These are phyloP conservation scores for Mortierella sp. DNA, from an alignment of 371 early-diverging fungal genomes.

Conservation along the genomic window DNA sequence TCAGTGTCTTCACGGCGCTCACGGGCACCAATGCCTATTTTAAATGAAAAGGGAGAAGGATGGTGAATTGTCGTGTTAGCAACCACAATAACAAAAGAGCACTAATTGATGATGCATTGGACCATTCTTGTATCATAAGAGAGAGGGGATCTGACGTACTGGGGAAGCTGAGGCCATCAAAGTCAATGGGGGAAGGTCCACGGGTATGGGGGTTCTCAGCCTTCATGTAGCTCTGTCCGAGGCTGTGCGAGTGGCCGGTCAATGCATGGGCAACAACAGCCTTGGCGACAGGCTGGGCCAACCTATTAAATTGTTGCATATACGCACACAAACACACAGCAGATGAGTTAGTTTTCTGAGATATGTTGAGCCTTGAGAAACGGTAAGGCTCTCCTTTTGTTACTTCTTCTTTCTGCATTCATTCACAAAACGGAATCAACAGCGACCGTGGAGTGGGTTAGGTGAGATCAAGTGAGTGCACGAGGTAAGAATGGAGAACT, in stretches of 20 bases:
- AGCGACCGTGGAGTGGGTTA: not conserved
- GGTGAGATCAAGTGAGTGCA: not conserved
- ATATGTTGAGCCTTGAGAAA: not conserved
- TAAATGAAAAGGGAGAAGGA: not conserved
- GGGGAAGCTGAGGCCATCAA: slow-evolving; percentile 36
- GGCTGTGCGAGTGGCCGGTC: slow-evolving; percentile 17
- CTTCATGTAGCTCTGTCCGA: slow-evolving; percentile 16
- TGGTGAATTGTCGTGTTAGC: too few species aligned
- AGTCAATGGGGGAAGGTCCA: slow-evolving; percentile 18
- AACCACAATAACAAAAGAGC: not conserved
- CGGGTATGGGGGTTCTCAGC: slow-evolving; percentile 14
- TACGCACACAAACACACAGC: not conserved
- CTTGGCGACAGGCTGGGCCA: slow-evolving; percentile 21
- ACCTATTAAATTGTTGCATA: not conserved
- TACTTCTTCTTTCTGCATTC: not conserved
- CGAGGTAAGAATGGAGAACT: not conserved
- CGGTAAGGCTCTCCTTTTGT: not conserved
- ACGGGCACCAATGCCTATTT: slow-evolving; percentile 11
- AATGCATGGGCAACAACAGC: slow-evolving; percentile 19
- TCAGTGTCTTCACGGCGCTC: slow-evolving; percentile 82
- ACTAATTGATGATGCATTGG: not conserved
- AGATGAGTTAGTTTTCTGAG: not conserved
- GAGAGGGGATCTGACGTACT: slow-evolving; percentile 5
- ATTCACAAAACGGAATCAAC: not conserved
- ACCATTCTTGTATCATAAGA: not conserved